Percentiles rank a stretch among this genome's conserved stretches.
These are phyloP conservation scores for Streptanthus diversifolius DNA, from an alignment of 345 rosid species.

Conservation along the genomic window DNA sequence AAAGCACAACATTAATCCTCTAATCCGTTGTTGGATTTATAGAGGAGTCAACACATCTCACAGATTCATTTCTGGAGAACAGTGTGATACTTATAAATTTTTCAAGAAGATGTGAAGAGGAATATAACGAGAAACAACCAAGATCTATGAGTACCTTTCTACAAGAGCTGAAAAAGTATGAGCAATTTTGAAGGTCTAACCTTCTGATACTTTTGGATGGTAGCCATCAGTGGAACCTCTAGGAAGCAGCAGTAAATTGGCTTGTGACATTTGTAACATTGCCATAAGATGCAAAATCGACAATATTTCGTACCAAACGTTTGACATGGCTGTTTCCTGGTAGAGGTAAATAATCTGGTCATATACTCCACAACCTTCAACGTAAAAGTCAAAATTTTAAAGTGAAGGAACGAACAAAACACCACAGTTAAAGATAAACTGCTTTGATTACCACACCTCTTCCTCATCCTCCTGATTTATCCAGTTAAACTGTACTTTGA, in stretches of 20 bases:
- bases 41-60: background rate
- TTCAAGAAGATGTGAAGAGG: background rate
- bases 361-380: conserved; percentile 4
- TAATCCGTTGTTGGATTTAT: background rate
- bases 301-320: conserved; percentile 92
- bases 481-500: conserved; percentile 82
- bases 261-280: conserved; percentile 79
- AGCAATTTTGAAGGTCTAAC: conserved; percentile 51
- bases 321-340: conserved; percentile 88
- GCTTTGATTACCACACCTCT: conserved; percentile 52
- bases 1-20: background rate
- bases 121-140: background rate
- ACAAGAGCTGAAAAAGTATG: background rate
- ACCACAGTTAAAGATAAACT: conserved; percentile 2
- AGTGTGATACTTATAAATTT: background rate
- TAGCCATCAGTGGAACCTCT: conserved; percentile 73
- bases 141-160: background rate
- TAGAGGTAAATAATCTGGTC: conserved; percentile 22
- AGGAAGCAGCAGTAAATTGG: conserved; percentile 89
- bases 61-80: background rate
- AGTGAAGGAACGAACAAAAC: background rate
- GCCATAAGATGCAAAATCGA: conserved; percentile 98
- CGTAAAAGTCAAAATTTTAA: background rate
- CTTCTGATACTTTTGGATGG: conserved; percentile 94
- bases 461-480: conserved; percentile 89